These are phyloP conservation scores for Diaporthe capsici DNA, from an alignment of 2,329 filamentous ascomycete species.

Conservation along the genomic window DNA sequence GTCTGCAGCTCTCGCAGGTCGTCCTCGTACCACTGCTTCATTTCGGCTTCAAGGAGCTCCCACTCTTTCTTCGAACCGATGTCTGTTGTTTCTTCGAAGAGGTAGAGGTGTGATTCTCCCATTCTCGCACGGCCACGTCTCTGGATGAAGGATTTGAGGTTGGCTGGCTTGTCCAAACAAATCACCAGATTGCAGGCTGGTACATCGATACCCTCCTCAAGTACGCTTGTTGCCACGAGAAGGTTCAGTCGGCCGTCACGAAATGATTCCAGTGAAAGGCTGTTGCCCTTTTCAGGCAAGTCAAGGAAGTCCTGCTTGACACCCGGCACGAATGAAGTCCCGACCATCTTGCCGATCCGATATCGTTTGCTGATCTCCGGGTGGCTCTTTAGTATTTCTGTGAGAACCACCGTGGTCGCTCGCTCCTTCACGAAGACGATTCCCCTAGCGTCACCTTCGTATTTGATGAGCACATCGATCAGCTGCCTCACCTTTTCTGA, in stretches of 20 bases:
- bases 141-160: conserved; percentile 72
- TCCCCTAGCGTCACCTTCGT: conserved; percentile 62
- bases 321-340: conserved; percentile 58
- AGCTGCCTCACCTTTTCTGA: conserved; percentile 72
- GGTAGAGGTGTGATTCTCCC: conserved; percentile 63
- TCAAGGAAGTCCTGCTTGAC: conserved; percentile 58
- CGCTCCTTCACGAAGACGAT: conserved; percentile 79
- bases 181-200: conserved; percentile 74
- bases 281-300: conserved; percentile 50
- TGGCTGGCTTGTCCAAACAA: conserved; percentile 66
- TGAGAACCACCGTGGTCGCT: conserved; percentile 71
- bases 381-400: conserved; percentile 68
- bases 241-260: conserved; percentile 68
- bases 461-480: conserved; percentile 63
- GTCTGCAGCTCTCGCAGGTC: conserved; percentile 67
- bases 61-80: conserved; percentile 62
- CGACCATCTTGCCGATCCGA: conserved; percentile 68
- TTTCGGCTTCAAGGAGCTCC: conserved; percentile 77
- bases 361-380: conserved; percentile 63
- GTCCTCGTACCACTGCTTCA: conserved; percentile 79
- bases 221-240: conserved; percentile 73
- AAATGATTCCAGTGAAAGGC: conserved; percentile 64
- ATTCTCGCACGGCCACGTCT: conserved; percentile 67
- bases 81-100: conserved; percentile 57
- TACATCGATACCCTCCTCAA: conserved; percentile 79